Conservation (phyloP, 225 moss, liverwort and hornwort genomes). For the Thuidium tamariscinum region DNA sequence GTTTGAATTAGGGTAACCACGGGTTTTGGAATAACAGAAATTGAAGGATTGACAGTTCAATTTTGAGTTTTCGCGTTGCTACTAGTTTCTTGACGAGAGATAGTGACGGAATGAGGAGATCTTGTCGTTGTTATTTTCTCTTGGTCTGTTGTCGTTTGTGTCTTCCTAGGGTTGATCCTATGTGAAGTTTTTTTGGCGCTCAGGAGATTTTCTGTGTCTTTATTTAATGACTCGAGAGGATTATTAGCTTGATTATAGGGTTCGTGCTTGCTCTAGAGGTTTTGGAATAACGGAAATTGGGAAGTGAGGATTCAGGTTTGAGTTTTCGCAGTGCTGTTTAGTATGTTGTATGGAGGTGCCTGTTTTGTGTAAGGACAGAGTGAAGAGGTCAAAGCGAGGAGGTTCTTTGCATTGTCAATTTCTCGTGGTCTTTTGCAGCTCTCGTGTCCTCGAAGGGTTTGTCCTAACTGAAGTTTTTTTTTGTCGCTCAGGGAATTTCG, state of each 20-base stretch:
- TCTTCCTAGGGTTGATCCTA: background rate
- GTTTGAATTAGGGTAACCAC: background rate
- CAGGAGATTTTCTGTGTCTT: background rate
- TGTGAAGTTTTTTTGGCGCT: background rate
- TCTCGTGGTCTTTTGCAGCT: background rate
- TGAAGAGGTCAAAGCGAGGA: background rate
- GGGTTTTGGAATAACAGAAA: background rate
- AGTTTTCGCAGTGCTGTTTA: background rate
- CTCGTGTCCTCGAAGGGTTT: background rate
- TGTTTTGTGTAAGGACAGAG: background rate
- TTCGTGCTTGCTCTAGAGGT: background rate
- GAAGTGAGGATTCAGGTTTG: background rate
- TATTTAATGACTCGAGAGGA: background rate
- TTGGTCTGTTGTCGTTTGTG: background rate
- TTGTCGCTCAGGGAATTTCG: background rate
- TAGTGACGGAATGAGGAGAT: background rate
- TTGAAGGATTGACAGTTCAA: background rate
- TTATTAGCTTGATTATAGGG: background rate
- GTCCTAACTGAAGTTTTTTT: background rate
- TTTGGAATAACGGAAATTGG: background rate
- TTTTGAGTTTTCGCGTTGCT: background rate
- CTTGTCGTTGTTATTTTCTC: background rate
- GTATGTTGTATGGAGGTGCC: background rate
- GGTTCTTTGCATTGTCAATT: background rate
- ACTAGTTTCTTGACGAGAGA: background rate